Conservation (phyloP, 345 rosid genomes). For the Psidium friedrichsthalianum region DNA sequence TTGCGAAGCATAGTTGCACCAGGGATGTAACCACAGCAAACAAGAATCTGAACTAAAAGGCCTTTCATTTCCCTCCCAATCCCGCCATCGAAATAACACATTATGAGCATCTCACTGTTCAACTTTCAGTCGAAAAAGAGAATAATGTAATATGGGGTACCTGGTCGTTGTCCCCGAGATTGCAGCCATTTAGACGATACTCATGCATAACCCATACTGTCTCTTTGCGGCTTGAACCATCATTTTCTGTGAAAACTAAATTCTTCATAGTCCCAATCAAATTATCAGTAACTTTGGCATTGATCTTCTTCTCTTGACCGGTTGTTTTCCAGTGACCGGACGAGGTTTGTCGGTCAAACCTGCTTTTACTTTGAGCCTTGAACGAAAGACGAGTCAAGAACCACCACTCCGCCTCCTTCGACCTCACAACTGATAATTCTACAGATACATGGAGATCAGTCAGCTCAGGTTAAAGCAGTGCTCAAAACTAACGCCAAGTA, state of each 20-base stretch:
- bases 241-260: background rate
- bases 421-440: background rate
- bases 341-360: background rate
- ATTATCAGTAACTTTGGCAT: background rate
- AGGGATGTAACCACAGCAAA: background rate
- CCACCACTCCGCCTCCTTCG: conserved; percentile 1
- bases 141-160: background rate
- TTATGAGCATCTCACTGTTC: background rate
- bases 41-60: background rate
- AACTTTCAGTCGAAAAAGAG: background rate
- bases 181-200: background rate
- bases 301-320: background rate
- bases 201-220: background rate
- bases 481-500: background rate
- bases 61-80: background rate
- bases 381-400: background rate
- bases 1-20: background rate
- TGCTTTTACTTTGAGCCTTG: background rate
- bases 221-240: background rate
- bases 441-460: background rate
- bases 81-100: background rate
- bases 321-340: background rate
- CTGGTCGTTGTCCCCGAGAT: background rate
- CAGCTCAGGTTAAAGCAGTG: background rate
- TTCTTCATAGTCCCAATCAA: background rate